Evolutionary conservation across 2,329 filamentous ascomycete genomes (phyloP).

Genomic region (Boeremia exigua): DNA sequence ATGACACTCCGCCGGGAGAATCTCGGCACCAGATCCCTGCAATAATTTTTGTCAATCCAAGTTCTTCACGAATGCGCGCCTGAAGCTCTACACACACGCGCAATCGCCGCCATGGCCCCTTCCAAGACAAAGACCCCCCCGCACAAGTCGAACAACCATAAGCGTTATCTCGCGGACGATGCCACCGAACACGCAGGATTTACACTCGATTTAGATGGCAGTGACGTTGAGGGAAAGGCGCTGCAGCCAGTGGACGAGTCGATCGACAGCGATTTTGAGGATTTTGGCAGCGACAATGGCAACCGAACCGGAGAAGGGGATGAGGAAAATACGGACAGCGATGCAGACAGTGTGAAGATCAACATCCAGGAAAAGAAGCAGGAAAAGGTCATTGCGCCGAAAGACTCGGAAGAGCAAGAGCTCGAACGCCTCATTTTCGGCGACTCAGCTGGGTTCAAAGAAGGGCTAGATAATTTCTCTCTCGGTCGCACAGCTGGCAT

Average conservation of each 20-base stretch:
- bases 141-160: constrained; percentile 28
- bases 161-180: constrained; percentile 30
- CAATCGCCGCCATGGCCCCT: constrained; percentile 37
- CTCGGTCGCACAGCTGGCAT: constrained; percentile 48
- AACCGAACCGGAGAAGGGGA: constrained; percentile 7
- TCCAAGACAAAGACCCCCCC: constrained; percentile 23
- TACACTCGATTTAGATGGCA: constrained; percentile 28
- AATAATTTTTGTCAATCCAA: constrained; percentile 39
- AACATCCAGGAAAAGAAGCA: constrained; percentile 27
- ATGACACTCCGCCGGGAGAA: constrained; percentile 10
- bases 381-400: constrained; percentile 57
- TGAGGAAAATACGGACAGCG: constrained; percentile 19
- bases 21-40: constrained; percentile 31
- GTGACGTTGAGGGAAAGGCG: constrained; percentile 32
- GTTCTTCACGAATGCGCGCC: constrained; percentile 30
- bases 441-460: constrained; percentile 80
- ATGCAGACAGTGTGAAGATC: constrained; percentile 31
- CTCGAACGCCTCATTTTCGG: constrained; percentile 90
- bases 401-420: constrained; percentile 83
- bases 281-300: constrained; percentile 28
- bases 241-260: constrained; percentile 29
- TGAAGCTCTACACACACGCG: constrained; percentile 20
- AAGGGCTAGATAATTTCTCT: constrained; percentile 69
- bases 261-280: constrained; percentile 31
- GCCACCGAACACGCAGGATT: constrained; percentile 17